Evolutionary conservation across 176 grass and related monocot species (phyloP), one percentile per base, ranked within the genome.

Genomic region (Guadua angustifolia): DNA sequence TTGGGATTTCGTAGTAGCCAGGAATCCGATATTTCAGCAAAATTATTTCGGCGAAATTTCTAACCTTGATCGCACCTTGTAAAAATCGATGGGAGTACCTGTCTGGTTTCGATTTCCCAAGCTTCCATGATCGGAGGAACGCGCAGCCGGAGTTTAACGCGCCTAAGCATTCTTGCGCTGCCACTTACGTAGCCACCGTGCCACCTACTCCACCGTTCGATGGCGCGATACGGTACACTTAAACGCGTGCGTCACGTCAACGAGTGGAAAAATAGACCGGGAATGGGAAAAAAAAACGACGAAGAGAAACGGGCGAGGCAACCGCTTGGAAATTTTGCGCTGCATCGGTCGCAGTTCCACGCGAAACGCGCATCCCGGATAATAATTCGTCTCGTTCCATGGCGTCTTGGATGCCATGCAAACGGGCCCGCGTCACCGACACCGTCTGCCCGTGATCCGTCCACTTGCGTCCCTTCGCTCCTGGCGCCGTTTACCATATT

Each of bases 131-230:
- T 1, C n/a, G 32, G 61, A 33, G 61, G 55, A 21, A 17, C 44
- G 61, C 26, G 4, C 0, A 8, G 36, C 21, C 62, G 35, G 74
- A 10, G 50, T 13, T 6, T 26, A 69, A 81, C 79, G 79, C 79
- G 66, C 14, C 79, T 81, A 81, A 81, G 79, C 79, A 44, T 43
- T 0, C 42, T 43, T 43, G 42, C 42, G 2, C 42, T 43, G 2
- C 8, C 8, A 9, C 42, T 43, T 43, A 43, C 42, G 8, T 2
- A 9, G 42, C 8, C 42, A 21, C 50, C 32, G 18, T 4, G 51
- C 51, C 73, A 58, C 74, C 35, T 1, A 17, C 53, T 40, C 32
- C 36, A 62, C 25, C 59, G 3, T 11, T 3, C 21, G 29, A 19
- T 29, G 26, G 24, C 73, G 73, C 42, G 0, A 19, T 2, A 9